A percentile compares a stretch with the other conserved stretches of the same genome.
phyloP scores from a whole-genome alignment of 768 basidiomycete species.

The Hygrocybe coccinea region DNA sequence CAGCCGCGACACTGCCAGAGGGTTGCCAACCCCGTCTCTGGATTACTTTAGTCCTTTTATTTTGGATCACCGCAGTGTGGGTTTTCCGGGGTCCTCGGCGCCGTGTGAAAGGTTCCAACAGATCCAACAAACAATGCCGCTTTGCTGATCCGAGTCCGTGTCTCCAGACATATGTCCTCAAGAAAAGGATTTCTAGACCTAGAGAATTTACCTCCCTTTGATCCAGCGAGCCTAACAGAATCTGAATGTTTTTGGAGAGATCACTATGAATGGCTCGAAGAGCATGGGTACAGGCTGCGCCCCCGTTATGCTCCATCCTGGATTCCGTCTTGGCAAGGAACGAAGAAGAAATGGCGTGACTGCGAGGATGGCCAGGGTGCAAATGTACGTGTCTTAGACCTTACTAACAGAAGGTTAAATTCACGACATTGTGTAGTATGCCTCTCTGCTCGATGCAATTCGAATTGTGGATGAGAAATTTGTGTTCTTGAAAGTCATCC shows the following conservation, averaged over 20 bases:
- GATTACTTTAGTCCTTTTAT: no score
- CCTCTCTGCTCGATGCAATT: slow-evolving; percentile 23
- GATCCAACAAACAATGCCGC: no score
- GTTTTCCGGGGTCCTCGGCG: no score
- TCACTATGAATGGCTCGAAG: slow-evolving; percentile 21
- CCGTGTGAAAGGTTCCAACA: no score
- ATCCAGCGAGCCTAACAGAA: neutral
- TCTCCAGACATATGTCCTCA: no score
- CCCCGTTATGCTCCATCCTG: slow-evolving; percentile 28
- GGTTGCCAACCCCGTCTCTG: no score
- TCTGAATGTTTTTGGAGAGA: slow-evolving; percentile 22
- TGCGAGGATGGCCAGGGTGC: slow-evolving; percentile 6
- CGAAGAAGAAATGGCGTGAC: slow-evolving; percentile 5
- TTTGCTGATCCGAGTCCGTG: no score
- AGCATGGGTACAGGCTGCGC: slow-evolving; percentile 25
- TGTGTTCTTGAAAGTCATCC: slow-evolving; percentile 26
- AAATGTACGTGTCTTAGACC: neutral
- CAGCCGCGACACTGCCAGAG: no score
- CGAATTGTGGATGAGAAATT: slow-evolving; percentile 22
- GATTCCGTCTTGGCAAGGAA: slow-evolving; percentile 26
- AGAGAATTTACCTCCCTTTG: neutral
- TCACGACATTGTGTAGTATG: neutral
- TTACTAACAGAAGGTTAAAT: neutral
- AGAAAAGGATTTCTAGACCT: neutral
- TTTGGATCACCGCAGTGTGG: no score